Evolutionary conservation across 805 yeast species (phyloP), one percentile per base, ranked within the genome.

Genomic region (Cyberlindnera suaveolens): DNA sequence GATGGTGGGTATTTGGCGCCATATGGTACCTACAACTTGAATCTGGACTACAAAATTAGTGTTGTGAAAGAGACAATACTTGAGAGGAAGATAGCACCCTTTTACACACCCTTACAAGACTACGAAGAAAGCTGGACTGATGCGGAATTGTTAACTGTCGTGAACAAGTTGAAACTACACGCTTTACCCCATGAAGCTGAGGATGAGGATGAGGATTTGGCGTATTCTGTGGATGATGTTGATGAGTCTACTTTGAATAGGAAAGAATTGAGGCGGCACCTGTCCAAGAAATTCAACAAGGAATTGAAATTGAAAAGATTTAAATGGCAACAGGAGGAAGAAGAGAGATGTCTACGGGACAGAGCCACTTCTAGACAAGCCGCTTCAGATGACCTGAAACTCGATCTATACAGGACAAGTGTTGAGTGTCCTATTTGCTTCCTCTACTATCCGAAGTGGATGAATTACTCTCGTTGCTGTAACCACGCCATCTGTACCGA

Each of bases 1-100:
- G 98, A 93, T 64, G 99, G 99, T 16, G 99, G 99, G 2, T 89
- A 68, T 58, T 65, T 91, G 49, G 96, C 95, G 1, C 96, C 98
- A 0, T 86, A 77, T 63, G 97, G 97, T 2, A 85, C 85, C 29
- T 91, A 91, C 63, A 77, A 80, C 49, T 70, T 75, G 29, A 80
- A 84, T 38, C 61, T 83, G 42, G 96, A 86, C 60, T 91, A 78
- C 65, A 76, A 83, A 54, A 75, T 85, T 14, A 75, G 75, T 14
- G 68, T 83, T 3, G 97, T 93, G n/a, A 74, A 85, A 41, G 74
- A 67, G 15, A 67, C 85, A 33, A 84, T 91, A 18, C 67, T 80
- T 16, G 76, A 77, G 27, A 73, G 99, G 39, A 75, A 72, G 52
- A 56, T 91, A 33, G 89, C 97, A 0, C 98, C 99, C 2, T 91